Evolutionary conservation across 768 basidiomycete species (phyloP).

Genomic region (Mycena galopus): DNA sequence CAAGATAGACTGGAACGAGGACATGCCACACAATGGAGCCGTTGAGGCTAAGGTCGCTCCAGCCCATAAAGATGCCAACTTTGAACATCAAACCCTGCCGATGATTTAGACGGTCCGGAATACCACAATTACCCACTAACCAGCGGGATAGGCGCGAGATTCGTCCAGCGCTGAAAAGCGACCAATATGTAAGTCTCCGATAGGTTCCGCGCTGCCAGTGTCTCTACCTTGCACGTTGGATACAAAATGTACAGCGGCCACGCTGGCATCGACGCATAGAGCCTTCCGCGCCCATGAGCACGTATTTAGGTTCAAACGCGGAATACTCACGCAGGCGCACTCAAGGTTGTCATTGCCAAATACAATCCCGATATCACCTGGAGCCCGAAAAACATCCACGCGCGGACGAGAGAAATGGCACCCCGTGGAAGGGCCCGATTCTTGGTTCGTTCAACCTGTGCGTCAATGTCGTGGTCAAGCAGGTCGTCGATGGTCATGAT

Average conservation of each 20-base stretch:
- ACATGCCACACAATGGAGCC: conserved; percentile 40
- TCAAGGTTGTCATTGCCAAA: conserved; percentile 37
- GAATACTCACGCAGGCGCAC: conserved; percentile 36
- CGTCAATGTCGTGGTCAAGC: conserved; percentile 46
- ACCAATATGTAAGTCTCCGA: neutral
- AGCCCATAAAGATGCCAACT: conserved; percentile 49
- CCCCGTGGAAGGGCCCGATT: conserved; percentile 43
- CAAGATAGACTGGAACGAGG: conserved; percentile 43
- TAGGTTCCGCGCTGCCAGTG: too few species aligned
- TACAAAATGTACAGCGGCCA: conserved; percentile 50
- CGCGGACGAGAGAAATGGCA: conserved; percentile 41
- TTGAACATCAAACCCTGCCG: conserved; percentile 48
- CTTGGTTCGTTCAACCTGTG: conserved; percentile 43
- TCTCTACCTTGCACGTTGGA: conserved; percentile 50
- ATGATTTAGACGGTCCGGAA: neutral
- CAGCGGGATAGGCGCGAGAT: conserved; percentile 45
- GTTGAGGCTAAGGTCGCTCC: conserved; percentile 42
- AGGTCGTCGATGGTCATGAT: conserved; percentile 51
- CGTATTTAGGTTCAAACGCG: neutral
- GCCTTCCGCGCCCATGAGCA: conserved; percentile 21
- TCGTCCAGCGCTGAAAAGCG: conserved; percentile 42
- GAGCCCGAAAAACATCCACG: conserved; percentile 45
- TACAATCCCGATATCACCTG: conserved; percentile 42
- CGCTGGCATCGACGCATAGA: conserved; percentile 41
- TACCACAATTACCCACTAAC: conserved; percentile 24